Base-by-base conservation (phyloP, 192 early-diverging fungal species). In the Irineochytrium annulatum region DNA sequence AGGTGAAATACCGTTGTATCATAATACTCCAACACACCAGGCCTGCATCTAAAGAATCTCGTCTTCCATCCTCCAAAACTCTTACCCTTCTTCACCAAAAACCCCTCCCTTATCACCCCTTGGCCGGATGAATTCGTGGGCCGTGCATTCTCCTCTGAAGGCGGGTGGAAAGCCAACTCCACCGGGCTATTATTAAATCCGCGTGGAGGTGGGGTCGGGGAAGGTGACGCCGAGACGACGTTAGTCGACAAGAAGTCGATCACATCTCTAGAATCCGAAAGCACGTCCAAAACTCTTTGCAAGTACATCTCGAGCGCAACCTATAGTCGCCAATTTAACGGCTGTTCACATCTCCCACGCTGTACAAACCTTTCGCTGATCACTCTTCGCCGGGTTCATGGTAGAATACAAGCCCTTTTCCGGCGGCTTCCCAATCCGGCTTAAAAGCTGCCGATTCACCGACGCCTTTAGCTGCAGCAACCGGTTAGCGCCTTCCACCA, bases 1-100 rank as follows among this genome's bases (percentile, higher is more conserved):
- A 41, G 30, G 22, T 16, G 22, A 34, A 55, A 53, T 17, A 56
- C 52, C 44, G 60, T 53, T 26, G 48, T 76, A 62, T 96, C 93
- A 62, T 82, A 90, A 75, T 93, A 95, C 60, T 91, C 87, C 34
- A 94, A 70, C 0, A 86, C 62, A 0, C 37, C 55, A 17, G 30
- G 71, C 27, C 62, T 63, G 34, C 59, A 54, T 27, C 52, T 57
- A 33, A 92, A 95, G 73, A 86, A 95, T 48, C 92, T 80, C 32
- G 89, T 78, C 67, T 97, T 97, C 93, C 93, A 95, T 8, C 91
- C 93, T 51, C 95, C 93, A 89, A 97, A 96, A 68, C 87, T 93
- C 65, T 94, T 97, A 44, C 95, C 93, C 73, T 86, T 86, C 67
- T 95, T 97, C 48, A 90, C 87, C 57, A 96, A 70, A 52, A 86